Percentiles rank a stretch among this genome's conserved stretches.
phyloP scores from a whole-genome alignment of 176 grass and related monocot genomes.

The Eragrostis curvula region DNA sequence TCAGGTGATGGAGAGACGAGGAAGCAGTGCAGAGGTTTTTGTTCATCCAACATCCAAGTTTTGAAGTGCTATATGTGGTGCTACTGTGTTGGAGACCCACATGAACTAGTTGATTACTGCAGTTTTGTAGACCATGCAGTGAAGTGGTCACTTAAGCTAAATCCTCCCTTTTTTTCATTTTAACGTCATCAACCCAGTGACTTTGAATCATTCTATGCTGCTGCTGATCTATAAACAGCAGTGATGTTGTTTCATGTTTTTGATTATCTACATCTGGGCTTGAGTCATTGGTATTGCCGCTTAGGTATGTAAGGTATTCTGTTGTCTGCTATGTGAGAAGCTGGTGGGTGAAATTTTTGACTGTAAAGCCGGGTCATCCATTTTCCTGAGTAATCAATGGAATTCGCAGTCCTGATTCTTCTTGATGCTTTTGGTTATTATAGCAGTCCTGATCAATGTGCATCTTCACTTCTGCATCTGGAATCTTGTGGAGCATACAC shows the following conservation, averaged over 20 bases:
- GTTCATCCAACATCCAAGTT: slow-evolving; percentile 7
- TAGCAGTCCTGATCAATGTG: background rate
- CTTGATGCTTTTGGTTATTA: background rate
- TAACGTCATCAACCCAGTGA: background rate
- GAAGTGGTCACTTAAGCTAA: background rate
- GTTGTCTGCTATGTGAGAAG: background rate
- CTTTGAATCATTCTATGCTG: slow-evolving; percentile 2
- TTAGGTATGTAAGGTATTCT: background rate
- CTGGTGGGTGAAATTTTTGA: background rate
- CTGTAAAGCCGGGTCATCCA: background rate
- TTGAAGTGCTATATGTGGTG: background rate
- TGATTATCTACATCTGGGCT: background rate
- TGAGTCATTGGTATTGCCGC: background rate
- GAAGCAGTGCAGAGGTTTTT: background rate
- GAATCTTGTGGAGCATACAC: background rate
- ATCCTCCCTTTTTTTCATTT: background rate
- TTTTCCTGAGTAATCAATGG: background rate
- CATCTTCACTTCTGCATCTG: background rate
- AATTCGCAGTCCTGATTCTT: background rate
- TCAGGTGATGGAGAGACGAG: slow-evolving; percentile 14
- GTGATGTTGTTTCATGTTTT: background rate
- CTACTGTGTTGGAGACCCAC: background rate
- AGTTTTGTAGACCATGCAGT: background rate
- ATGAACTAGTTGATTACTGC: background rate
- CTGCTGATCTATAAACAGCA: slow-evolving; percentile 8